Conservation (phyloP, 1,284 basidiomycete genomes). For the Ceratobasidium papillatum region DNA sequence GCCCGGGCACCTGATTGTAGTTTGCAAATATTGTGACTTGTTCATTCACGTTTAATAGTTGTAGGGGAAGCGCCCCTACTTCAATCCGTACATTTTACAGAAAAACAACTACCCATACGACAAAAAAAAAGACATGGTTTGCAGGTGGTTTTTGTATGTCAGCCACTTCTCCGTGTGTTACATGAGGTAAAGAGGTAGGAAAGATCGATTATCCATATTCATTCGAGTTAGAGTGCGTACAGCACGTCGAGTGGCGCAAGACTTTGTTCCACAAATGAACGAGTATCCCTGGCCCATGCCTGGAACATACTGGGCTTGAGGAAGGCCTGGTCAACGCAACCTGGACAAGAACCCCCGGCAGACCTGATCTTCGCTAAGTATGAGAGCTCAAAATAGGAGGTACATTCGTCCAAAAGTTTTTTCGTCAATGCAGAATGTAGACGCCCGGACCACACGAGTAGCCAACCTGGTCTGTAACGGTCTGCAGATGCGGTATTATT, state of each 20-base stretch:
- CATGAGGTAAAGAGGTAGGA: too few species aligned
- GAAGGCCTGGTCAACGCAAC: background rate
- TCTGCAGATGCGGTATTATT: background rate
- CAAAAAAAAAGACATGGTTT: too few species aligned
- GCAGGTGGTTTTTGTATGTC: background rate
- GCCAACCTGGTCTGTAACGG: background rate
- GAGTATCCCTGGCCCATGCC: background rate
- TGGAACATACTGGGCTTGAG: background rate
- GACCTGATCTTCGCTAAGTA: background rate
- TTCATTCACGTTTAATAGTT: too few species aligned
- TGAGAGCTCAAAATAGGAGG: background rate
- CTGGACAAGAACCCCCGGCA: too few species aligned
- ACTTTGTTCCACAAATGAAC: background rate
- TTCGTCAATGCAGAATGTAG: background rate
- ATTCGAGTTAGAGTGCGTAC: background rate
- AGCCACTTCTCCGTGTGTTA: too few species aligned
- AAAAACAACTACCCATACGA: too few species aligned
- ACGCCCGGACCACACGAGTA: background rate
- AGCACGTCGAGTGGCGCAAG: background rate
- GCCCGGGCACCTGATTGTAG: too few species aligned
- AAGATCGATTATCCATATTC: too few species aligned
- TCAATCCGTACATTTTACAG: too few species aligned
- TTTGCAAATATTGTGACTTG: too few species aligned
- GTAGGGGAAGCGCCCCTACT: too few species aligned
- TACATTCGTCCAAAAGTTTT: background rate